Conservation (phyloP, 768 basidiomycete species). For the Tylopilus sp. region DNA sequence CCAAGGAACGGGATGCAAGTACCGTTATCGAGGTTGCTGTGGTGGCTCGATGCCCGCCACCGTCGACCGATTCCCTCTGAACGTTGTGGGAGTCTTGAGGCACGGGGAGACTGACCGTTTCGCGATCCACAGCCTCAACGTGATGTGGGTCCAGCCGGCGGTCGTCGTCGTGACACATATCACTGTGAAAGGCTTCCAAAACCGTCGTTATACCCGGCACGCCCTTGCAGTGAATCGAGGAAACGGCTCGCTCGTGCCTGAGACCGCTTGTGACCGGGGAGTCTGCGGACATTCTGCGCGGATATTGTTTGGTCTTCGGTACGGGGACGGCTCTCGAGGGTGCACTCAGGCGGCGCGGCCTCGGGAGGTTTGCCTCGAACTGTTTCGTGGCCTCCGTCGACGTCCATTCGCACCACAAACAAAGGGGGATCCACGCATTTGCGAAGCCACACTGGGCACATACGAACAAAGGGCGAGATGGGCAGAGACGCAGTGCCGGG, state of each 20-base stretch:
- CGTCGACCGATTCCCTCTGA: constrained; percentile 15
- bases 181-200: constrained; percentile 19
- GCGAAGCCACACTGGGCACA: constrained; percentile 46
- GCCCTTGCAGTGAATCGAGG: not conserved
- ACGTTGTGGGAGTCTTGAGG: constrained; percentile 7
- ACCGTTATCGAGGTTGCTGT: constrained; percentile 30
- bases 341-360: constrained; percentile 33
- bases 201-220: constrained; percentile 32
- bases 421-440: constrained; percentile 47
- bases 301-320: constrained; percentile 5
- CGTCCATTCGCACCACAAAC: constrained; percentile 51
- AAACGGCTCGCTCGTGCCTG: constrained; percentile 17
- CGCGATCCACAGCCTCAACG: constrained; percentile 3
- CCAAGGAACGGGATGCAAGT: constrained; percentile 21
- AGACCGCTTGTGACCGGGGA: constrained; percentile 19
- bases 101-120: not conserved
- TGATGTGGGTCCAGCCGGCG: constrained; percentile 11
- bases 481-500: constrained; percentile 42
- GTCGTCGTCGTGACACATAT: constrained; percentile 17
- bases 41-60: constrained; percentile 23
- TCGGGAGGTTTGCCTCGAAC: constrained; percentile 39
- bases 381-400: constrained; percentile 38
- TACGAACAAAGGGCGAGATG: constrained; percentile 42
- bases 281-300: constrained; percentile 19
- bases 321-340: constrained; percentile 18